A percentile compares a stretch with the other conserved stretches of the same genome.
These are phyloP conservation scores for Lagenidium giganteum DNA, from an alignment of 352 stramenopile genomes.

Conservation along the genomic window DNA sequence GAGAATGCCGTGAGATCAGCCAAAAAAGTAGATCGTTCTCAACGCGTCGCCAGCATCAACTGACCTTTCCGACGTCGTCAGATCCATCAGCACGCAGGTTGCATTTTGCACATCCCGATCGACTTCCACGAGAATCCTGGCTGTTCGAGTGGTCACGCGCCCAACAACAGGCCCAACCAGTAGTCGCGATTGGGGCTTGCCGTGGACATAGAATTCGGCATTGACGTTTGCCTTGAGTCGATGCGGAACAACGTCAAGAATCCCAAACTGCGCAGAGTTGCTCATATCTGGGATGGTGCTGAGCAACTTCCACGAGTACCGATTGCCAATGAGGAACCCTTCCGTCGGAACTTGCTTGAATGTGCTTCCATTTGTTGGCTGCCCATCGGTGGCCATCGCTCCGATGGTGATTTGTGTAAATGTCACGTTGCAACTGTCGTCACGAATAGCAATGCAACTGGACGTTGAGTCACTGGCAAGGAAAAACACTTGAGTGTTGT, in stretches of 20 bases:
- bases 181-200: conserved; percentile 29
- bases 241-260: conserved; percentile 47
- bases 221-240: conserved; percentile 20
- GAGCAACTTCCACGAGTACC: too few species aligned
- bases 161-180: conserved; percentile 62
- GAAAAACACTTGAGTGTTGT: too few species aligned
- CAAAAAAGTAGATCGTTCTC: background rate
- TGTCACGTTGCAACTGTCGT: too few species aligned
- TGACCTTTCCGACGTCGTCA: conserved; percentile 27
- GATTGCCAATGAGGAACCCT: too few species aligned
- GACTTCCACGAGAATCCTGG: conserved; percentile 57
- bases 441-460: too few species aligned
- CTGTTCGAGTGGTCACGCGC: conserved; percentile 40
- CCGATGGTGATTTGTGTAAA: too few species aligned
- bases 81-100: conserved; percentile 31
- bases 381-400: too few species aligned
- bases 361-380: too few species aligned
- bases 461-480: too few species aligned
- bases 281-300: too few species aligned
- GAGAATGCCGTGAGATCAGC: background rate
- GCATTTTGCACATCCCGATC: conserved; percentile 33
- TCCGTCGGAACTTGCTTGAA: conserved; percentile 19
- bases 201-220: conserved; percentile 30
- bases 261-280: conserved; percentile 57
- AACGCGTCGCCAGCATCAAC: background rate